Conservation (phyloP, 169 alveolate species). For the Eimeria mitis region DNA sequence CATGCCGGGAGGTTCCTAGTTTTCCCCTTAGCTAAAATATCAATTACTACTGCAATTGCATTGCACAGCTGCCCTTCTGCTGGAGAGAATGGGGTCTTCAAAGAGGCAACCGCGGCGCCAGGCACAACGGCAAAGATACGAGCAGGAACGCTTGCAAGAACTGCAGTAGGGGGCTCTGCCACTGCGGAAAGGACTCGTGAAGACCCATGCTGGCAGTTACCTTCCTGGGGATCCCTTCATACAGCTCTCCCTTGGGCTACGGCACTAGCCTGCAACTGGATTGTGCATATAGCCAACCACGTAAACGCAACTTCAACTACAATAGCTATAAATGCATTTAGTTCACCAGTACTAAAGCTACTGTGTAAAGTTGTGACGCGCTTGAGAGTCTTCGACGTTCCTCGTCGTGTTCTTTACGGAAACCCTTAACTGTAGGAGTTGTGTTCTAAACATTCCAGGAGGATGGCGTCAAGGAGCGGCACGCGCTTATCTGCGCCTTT, state of each 20-base stretch:
- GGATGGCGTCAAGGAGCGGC: constrained; percentile 54
- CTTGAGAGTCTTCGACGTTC: not conserved
- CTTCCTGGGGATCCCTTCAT: not conserved
- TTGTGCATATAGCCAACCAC: constrained; percentile 48
- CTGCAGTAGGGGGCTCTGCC: constrained; percentile 1
- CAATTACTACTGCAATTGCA: not conserved
- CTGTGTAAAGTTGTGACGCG: not conserved
- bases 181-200: not conserved
- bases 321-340: not conserved
- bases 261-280: constrained; percentile 62
- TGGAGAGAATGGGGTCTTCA: not conserved
- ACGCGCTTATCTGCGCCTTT: constrained; percentile 44
- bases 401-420: not conserved
- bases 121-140: not conserved
- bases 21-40: not conserved
- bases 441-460: not conserved
- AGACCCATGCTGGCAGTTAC: not conserved
- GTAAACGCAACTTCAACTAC: not conserved
- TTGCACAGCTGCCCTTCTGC: not conserved
- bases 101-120: not conserved
- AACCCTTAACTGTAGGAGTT: not conserved
- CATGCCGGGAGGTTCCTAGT: not conserved
- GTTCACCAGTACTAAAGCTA: not conserved
- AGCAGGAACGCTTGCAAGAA: not conserved
- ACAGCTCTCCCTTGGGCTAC: constrained; percentile 39